These are phyloP conservation scores for Urostyla sp. DNA, from an alignment of 73 alveolate genomes.

Conservation along the genomic window DNA sequence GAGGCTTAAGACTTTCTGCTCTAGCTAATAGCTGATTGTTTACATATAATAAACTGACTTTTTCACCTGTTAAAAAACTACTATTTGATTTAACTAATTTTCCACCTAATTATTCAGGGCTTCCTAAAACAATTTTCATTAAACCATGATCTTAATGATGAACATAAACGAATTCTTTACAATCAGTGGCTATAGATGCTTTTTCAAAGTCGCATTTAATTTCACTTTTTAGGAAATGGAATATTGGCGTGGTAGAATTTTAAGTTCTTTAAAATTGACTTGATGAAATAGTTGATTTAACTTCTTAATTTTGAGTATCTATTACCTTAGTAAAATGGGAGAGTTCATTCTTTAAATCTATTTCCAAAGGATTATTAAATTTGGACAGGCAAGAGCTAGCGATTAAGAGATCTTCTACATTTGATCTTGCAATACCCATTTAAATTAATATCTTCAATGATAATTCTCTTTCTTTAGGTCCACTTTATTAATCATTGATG, in stretches of 20 bases:
- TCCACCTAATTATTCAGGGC: conserved; percentile 26
- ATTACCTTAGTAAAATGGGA: no score
- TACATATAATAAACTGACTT: neutral
- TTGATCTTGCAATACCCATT: conserved; percentile 59
- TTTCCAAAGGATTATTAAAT: no score
- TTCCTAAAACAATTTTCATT: conserved; percentile 37
- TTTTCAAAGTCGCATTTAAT: neutral
- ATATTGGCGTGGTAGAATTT: no score
- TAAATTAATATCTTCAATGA: conserved; percentile 56
- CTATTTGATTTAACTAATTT: conserved; percentile 15
- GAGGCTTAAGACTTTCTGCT: neutral
- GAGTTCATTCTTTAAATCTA: no score
- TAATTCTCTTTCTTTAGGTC: conserved; percentile 53
- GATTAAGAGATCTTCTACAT: conserved; percentile 62
- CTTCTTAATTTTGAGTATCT: no score
- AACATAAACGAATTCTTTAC: conserved; percentile 4
- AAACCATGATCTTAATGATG: conserved; percentile 44
- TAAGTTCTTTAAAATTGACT: no score
- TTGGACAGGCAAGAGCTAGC: no score
- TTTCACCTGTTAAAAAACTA: conserved; percentile 19
- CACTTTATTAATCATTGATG: conserved; percentile 27
- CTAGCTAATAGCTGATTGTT: conserved; percentile 49
- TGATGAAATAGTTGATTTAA: no score
- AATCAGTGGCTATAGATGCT: conserved; percentile 37
- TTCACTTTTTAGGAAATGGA: no score